Evolutionary conservation across 2,329 filamentous ascomycete genomes (phyloP), one percentile per base, ranked within the genome.

Genomic region (Penicillium sclerotiorum): DNA sequence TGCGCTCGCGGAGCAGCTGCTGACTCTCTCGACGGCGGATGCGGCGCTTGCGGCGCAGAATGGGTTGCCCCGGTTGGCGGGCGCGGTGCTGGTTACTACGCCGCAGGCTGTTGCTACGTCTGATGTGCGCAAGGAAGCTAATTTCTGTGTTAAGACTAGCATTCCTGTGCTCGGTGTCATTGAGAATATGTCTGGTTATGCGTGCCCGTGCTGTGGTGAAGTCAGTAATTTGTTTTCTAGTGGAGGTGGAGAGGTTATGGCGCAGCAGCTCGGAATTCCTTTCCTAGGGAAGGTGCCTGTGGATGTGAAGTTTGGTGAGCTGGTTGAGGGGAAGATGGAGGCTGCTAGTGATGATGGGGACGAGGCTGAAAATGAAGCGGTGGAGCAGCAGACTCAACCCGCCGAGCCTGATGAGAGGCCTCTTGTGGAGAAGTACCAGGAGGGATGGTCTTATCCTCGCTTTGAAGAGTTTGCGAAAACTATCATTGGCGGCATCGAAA

Each of bases 221-320:
- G 95, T 93, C 72, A 96, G 90, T 45, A 90, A 97, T 72, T 83
- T 97, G 44, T 99, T 99, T 69, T 90, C 87, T 44, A 92, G 89
- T 47, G 94, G 94, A 4, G 94, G 94, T 3, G 94, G 94, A 7
- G 79, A 89, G 69, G 81, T 88, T 20, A 96, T 99, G 91, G 91
- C 93, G 6, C 76, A 83, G 40, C 91, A 97, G 60, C 94, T 95
- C 67, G 78, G 77, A 1, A 89, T 97, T 28, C 83, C 82, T 13
- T 97, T 96, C 63, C 72, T 97, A 45, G 94, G 92, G 2, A 85
- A 84, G 22, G 85, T 97, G 30, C 94, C 94, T 1, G 91, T 99
- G 64, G 94, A 99, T 73, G 89, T 91, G 17, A 89, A 92, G 63
- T 96, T 97, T 68, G 88, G 94, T 39, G 82, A 87, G 58, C 73